A percentile compares a stretch with the other conserved stretches of the same genome.
These are phyloP conservation scores for Aristolochia fimbriata DNA, from an alignment of 164 flowering plant genomes.

Conservation along the genomic window DNA sequence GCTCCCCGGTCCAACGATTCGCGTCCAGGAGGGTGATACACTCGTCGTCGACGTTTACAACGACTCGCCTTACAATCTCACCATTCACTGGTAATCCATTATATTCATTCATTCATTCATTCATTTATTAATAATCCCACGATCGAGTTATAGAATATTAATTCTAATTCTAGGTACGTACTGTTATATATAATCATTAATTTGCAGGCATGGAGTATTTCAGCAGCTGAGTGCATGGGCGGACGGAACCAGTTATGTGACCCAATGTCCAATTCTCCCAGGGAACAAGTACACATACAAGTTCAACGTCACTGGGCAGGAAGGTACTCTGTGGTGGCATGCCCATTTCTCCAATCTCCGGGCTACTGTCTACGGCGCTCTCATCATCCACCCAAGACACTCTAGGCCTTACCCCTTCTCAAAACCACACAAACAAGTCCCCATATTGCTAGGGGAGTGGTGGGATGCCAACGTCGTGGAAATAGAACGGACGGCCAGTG, in stretches of 20 bases:
- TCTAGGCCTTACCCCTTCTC: slow-evolving; percentile 60
- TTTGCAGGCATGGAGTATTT: slow-evolving; percentile 58
- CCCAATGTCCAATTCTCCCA: slow-evolving; percentile 71
- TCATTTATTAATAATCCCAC: not conserved
- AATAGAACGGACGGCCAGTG: slow-evolving; percentile 24
- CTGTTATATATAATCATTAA: not conserved
- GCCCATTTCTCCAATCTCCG: slow-evolving; percentile 67
- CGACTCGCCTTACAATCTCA: slow-evolving; percentile 14
- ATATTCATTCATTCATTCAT: not conserved
- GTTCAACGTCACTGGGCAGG: slow-evolving; percentile 64
- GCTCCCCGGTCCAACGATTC: slow-evolving; percentile 41
- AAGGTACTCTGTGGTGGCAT: slow-evolving; percentile 76
- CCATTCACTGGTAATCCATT: slow-evolving; percentile 34
- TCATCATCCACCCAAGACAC: slow-evolving; percentile 59
- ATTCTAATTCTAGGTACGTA: not conserved
- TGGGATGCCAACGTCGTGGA: slow-evolving; percentile 52
- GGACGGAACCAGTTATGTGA: slow-evolving; percentile 71
- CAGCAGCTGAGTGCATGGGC: slow-evolving; percentile 74
- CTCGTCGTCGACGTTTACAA: slow-evolving; percentile 16
- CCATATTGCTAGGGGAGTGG: slow-evolving; percentile 63
- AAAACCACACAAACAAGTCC: slow-evolving; percentile 45
- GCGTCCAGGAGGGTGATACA: slow-evolving; percentile 35
- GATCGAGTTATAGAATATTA: not conserved
- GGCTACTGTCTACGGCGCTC: slow-evolving; percentile 53
- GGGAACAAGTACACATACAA: slow-evolving; percentile 54